Evolutionary conservation across 345 rosid genomes (phyloP), one percentile per base, ranked within the genome.

Genomic region (Boechera stricta): DNA sequence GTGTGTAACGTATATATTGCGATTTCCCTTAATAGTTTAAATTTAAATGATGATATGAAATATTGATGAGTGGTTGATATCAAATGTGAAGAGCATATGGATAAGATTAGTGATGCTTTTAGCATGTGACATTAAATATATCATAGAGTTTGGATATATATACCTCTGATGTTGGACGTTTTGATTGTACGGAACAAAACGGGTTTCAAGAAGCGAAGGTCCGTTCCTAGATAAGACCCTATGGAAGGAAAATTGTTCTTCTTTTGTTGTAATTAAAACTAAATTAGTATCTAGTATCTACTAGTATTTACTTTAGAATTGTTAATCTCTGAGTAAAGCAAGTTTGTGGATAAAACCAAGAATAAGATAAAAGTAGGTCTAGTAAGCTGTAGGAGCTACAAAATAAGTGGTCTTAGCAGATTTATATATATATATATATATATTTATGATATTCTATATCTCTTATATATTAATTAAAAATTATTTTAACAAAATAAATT

Each of bases 301-400:
- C 51, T 35, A 39, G 47, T 53, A 31, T 32, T 47, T 59, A 36
- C 73, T 75, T 75, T 75, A 58, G 18, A 51, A 49, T 59, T 39
- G 62, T 76, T 75, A 75, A 49, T 59, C 32, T 28, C 52, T 36
- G n/a, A 16, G 45, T 58, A 68, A 75, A 75, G 73, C 54, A 67
- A 67, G 54, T 24, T 48, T 75, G 61, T 75, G 68, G 73, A 59
- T 67, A 75, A 49, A 28, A 38, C 6, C 45, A 51, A 68, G 53
- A 39, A 38, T 67, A 67, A 75, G 42, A 59, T 75, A 68, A 59
- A 75, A 28, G 10, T 18, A 10, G 28, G 54, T 61, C 54, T 75
- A 75, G 16, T 16, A 16, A 16, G 44, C 62, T 44, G 5, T 59
- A 75, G 53, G 73, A 67, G 73, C 52, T 56, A n/a, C 59, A 75